Evolutionary conservation across 2,329 filamentous ascomycete genomes (phyloP).

Genomic region (Pseudogymnoascus sp.): DNA sequence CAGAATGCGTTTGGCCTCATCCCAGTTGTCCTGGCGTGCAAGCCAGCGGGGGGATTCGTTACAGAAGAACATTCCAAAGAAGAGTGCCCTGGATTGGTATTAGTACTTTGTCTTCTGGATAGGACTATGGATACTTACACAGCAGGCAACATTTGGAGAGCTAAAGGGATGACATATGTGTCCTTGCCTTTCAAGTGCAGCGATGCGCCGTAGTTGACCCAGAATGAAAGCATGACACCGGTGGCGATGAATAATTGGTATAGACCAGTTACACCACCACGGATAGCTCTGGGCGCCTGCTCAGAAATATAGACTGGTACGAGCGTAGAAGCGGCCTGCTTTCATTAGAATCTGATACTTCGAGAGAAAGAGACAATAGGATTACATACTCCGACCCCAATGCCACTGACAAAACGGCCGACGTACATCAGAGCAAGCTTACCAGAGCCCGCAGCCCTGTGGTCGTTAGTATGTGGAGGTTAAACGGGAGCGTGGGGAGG

Average conservation of each 20-base stretch:
- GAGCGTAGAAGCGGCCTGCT: conserved; percentile 34
- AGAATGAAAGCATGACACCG: conserved; percentile 36
- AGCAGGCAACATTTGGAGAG: conserved; percentile 57
- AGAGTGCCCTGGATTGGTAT: conserved; percentile 32
- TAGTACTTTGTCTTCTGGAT: not conserved
- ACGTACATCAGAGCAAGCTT: conserved; percentile 56
- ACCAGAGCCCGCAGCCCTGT: conserved; percentile 43
- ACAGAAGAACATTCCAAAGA: conserved; percentile 52
- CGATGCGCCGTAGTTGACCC: conserved; percentile 46
- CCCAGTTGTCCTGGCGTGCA: conserved; percentile 60
- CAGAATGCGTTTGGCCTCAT: conserved; percentile 49
- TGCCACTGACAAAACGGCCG: conserved; percentile 46
- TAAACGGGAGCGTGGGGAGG: not conserved
- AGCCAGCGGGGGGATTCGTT: conserved; percentile 58
- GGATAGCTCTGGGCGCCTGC: conserved; percentile 42
- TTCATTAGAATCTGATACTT: conserved; percentile 42
- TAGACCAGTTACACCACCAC: conserved; percentile 41
- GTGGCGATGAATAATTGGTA: conserved; percentile 40
- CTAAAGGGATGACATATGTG: conserved; percentile 53
- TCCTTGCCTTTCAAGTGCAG: conserved; percentile 39
- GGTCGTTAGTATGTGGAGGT: not conserved
- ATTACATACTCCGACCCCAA: conserved; percentile 31
- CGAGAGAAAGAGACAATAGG: conserved; percentile 35
- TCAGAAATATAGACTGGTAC: conserved; percentile 40
- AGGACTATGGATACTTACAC: conserved; percentile 27